Base-by-base conservation (phyloP, 768 basidiomycete genomes). In the Podaxis mareebaensis region DNA sequence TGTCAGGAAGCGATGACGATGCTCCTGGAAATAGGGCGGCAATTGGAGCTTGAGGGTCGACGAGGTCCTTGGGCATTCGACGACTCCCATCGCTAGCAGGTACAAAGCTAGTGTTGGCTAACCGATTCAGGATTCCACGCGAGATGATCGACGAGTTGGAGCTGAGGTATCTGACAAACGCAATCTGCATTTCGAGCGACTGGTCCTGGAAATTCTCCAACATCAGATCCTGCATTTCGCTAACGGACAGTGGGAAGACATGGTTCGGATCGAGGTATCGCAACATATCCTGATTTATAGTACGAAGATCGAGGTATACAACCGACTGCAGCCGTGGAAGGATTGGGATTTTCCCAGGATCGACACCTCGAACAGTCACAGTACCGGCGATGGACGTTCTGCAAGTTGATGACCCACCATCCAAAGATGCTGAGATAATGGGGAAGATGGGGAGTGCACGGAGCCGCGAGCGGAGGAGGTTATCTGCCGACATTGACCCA, bases 31-130 rank as follows among this genome's bases (percentile, higher is more conserved):
- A 81, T 12, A 81, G 61, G 0, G 30, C 51, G 1, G 70, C 68
- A n/a, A 81, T 60, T 0, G 65, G 53, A 1, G 77, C 76, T 1
- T 65, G 33, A 2, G 78, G 77, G 39, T 79, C 76, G 20, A 80
- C 52, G 5, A 73, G 59, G 3, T 75, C 65, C 1, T 49, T 42
- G 0, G 79, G 77, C 26, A 66, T 56, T 12, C 54, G 66, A 17
- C 30, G 58, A 6, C 58, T 49, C 2, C 71, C 74, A 58, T 67
- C 68, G 4, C 65, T 28, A 6, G 67, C 69, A 0, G 54, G 58
- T 7, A 81, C 71, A 44, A 81, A 81, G 0, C 57, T 36, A 0
- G 62, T 69, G 15, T 57, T 58, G 1, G 65, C 64, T 4, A 83
- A 65, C 1, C 42, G 57, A 1, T 74, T 63, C 4, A 73, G 26